Conservation (phyloP, 2,329 filamentous ascomycete species). For the Penicillium fuscoglaucum region DNA sequence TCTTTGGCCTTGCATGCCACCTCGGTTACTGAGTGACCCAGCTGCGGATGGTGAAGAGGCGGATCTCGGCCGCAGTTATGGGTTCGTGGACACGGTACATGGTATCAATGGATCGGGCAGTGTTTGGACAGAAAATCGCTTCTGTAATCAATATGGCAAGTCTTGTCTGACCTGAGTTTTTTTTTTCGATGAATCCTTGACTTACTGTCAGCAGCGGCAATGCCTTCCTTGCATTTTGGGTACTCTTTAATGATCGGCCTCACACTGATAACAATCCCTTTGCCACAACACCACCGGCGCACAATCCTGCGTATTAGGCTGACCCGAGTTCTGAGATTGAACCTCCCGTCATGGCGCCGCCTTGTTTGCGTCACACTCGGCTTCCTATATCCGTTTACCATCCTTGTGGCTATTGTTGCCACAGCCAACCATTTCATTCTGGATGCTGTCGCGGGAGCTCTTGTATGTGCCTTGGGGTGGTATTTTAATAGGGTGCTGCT, state of each 20-base stretch:
- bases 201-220: slow-evolving; percentile 55
- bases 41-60: slow-evolving; percentile 57
- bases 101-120: slow-evolving; percentile 61
- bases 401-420: slow-evolving; percentile 67
- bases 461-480: slow-evolving; percentile 67
- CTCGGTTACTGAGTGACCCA: slow-evolving; percentile 56
- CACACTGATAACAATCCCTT: slow-evolving; percentile 66
- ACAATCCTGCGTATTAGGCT: slow-evolving; percentile 34
- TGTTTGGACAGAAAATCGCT: slow-evolving; percentile 71
- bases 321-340: slow-evolving; percentile 39
- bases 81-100: slow-evolving; percentile 62
- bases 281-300: slow-evolving; percentile 55
- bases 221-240: slow-evolving; percentile 74
- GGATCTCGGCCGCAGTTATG: slow-evolving; percentile 59
- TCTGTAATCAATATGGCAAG: slow-evolving; percentile 73
- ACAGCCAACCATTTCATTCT: slow-evolving; percentile 73
- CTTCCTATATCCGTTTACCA: slow-evolving; percentile 63
- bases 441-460: slow-evolving; percentile 67
- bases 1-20: slow-evolving; percentile 62
- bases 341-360: slow-evolving; percentile 54
- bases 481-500: slow-evolving; percentile 55
- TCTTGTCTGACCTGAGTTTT: slow-evolving; percentile 3
- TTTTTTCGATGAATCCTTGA: not conserved
- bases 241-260: slow-evolving; percentile 72
- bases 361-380: slow-evolving; percentile 53